phyloP scores from a whole-genome alignment of 345 rosid genomes.

The Atalantia buxifolia region DNA sequence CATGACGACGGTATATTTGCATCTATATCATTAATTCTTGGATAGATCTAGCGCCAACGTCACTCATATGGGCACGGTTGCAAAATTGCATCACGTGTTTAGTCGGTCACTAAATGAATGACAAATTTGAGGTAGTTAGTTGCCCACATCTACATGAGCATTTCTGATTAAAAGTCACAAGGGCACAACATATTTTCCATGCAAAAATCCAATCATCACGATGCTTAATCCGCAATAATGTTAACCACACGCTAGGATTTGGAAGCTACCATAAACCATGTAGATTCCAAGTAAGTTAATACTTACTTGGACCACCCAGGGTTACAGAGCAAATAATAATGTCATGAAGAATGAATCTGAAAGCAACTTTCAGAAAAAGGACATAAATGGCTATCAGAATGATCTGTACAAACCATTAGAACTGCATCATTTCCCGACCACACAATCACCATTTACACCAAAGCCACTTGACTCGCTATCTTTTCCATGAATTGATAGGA shows the following conservation, averaged over 20 bases:
- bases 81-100: too few species aligned
- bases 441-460: background rate
- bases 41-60: too few species aligned
- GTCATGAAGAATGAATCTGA: background rate
- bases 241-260: background rate
- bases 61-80: too few species aligned
- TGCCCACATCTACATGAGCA: too few species aligned
- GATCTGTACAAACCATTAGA: background rate
- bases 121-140: too few species aligned
- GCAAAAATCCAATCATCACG: background rate
- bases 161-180: background rate
- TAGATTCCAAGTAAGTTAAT: background rate
- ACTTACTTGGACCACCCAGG: background rate
- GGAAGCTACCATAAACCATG: background rate
- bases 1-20: too few species aligned
- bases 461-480: background rate
- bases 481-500: background rate
- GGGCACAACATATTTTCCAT: background rate
- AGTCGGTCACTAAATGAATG: too few species aligned
- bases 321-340: background rate
- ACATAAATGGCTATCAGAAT: background rate
- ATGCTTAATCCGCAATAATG: background rate
- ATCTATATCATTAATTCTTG: too few species aligned
- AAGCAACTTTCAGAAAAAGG: conserved; percentile 6
- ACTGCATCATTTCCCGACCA: background rate